Conservation (phyloP, 2,329 filamentous ascomycete genomes). For the Boeremia exigua region DNA sequence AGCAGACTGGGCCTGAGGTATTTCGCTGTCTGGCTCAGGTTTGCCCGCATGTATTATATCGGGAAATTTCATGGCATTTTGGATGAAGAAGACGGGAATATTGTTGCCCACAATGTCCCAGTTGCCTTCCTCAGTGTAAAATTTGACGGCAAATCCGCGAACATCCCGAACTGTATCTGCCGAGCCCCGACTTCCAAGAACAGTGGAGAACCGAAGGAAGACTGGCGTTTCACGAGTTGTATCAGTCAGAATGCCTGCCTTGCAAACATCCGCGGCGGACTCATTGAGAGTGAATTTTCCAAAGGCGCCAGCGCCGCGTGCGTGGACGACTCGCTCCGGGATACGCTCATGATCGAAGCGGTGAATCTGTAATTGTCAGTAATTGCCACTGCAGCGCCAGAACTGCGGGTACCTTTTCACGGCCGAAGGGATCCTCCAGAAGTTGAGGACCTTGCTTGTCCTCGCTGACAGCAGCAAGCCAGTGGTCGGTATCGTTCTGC, state of each 20-base stretch:
- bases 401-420: slow-evolving; percentile 74
- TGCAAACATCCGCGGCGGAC: slow-evolving; percentile 67
- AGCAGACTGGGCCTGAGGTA: slow-evolving; percentile 70
- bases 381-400: not conserved
- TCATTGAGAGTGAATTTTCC: slow-evolving; percentile 71
- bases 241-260: slow-evolving; percentile 70
- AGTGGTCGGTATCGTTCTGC: slow-evolving; percentile 76
- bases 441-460: slow-evolving; percentile 70
- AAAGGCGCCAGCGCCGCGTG: slow-evolving; percentile 68
- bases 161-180: slow-evolving; percentile 86
- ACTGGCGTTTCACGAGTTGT: slow-evolving; percentile 70
- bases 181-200: slow-evolving; percentile 74
- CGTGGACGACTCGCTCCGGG: slow-evolving; percentile 72
- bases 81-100: slow-evolving; percentile 76
- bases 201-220: slow-evolving; percentile 79
- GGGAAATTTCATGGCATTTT: slow-evolving; percentile 70
- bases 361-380: slow-evolving; percentile 61
- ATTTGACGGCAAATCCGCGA: slow-evolving; percentile 78
- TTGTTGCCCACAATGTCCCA: slow-evolving; percentile 79
- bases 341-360: slow-evolving; percentile 79
- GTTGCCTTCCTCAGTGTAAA: slow-evolving; percentile 79
- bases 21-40: slow-evolving; percentile 68
- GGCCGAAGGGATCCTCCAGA: slow-evolving; percentile 73
- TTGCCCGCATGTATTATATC: slow-evolving; percentile 71
- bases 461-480: slow-evolving; percentile 70